Base-by-base conservation (phyloP, 352 stramenopile genomes). In the Globisporangium emineosum region DNA sequence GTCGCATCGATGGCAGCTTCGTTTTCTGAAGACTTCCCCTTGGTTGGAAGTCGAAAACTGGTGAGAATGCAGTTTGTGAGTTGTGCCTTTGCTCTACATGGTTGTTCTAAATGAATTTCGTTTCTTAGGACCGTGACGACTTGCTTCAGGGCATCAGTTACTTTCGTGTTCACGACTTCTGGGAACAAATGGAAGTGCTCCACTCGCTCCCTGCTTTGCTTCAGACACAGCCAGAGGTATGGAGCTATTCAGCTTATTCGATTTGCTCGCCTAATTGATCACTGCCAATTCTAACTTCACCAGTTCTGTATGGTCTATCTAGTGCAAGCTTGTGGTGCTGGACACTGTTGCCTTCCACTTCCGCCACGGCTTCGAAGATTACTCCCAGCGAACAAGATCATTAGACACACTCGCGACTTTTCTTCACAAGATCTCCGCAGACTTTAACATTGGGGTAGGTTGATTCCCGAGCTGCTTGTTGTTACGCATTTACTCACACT, bases 311-410 rank as follows among this genome's bases (percentile, higher is more conserved):
- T 50, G 42, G 13, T 43, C 37, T 43, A 25, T 57, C 65, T 43
- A 96, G 68, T 86, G 97, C 50, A 89, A 90, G 53, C 66, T 98
- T 17, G 30, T 98, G 9, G 78, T 98, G 3, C 62, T 98, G n/a
- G 96, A 98, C 63, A 97, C 83, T 25, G 75, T 98, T 21, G 91
- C 96, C 15, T 98, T 98, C 78, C 96, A 98, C 70, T 97, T 97
- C 73, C 81, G 96, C 10, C 88, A 97, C 51, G 84, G 78, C 0
- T 93, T 90, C 54, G 81, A 93, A 57, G 75, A 96, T 43, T 94
- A 85, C 55, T 57, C 63, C 1, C 75, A 88, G 64, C 79, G 92
- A 19, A 64, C 78, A 12, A 73, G 86, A 27, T 70, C 79, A 12
- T 69, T 98, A n/a, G 85, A 89, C n/a, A 69, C 72, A 27, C 70